Base-by-base conservation (phyloP, 1,284 basidiomycete genomes). In the Ceratobasidium sp. region DNA sequence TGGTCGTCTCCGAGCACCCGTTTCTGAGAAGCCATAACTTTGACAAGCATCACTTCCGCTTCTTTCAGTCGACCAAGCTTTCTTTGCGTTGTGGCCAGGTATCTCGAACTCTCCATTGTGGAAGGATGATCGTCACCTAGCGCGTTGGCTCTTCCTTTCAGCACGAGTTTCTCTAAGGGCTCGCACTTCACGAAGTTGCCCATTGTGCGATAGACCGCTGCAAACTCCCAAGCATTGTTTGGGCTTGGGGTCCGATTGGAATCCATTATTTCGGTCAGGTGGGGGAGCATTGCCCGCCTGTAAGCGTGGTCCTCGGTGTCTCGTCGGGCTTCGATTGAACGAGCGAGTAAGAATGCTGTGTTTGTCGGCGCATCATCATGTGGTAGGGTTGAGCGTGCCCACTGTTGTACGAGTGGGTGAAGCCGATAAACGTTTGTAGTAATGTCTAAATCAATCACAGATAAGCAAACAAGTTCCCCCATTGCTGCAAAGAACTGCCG, bases 121-220 rank as follows among this genome's bases (percentile, higher is more conserved):
- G 29, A 25, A 15, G 53, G 49, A 22, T 68, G 65, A 15, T 55
- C 50, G 22, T 7, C 12, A 4, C 65, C 65, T 1, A 56, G 34
- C 10, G 40, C 29, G n/a, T n/a, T n/a, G n/a, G n/a, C n/a, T n/a
- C n/a, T n/a, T n/a, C n/a, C n/a, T n/a, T n/a, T n/a, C n/a, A n/a
- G n/a, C n/a, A n/a, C n/a, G n/a, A n/a, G n/a, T n/a, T n/a, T n/a
- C n/a, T n/a, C n/a, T n/a, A n/a, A n/a, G n/a, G n/a, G n/a, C n/a
- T n/a, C n/a, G n/a, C n/a, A n/a, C n/a, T n/a, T n/a, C n/a, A n/a
- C n/a, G n/a, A n/a, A n/a, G n/a, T n/a, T n/a, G n/a, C n/a, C n/a
- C n/a, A n/a, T n/a, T n/a, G n/a, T n/a, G n/a, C n/a, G n/a, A 25
- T 42, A 57, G 1, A 43, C 38, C 13, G 22, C 45, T 4, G 13